Conservation (phyloP, 148 eudicot genomes). For the Limonium bicolor region DNA sequence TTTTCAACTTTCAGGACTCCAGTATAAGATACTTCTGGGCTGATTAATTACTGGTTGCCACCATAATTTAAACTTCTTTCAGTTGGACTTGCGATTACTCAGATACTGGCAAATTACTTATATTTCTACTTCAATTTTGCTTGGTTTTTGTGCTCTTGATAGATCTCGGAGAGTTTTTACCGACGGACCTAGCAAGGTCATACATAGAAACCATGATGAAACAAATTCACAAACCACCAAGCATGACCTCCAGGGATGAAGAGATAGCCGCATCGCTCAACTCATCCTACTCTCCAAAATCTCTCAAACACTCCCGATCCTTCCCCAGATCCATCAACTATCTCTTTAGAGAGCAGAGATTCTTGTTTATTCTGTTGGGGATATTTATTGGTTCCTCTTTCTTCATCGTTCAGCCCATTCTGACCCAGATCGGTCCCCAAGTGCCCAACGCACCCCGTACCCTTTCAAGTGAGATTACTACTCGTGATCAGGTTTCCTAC, state of each 20-base stretch:
- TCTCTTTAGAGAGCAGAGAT: constrained; percentile 48
- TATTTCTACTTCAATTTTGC: too few relatives aligned
- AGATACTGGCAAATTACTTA: too few relatives aligned
- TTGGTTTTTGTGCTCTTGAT: too few relatives aligned
- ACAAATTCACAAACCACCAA: constrained; percentile 51
- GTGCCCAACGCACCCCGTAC: constrained; percentile 7
- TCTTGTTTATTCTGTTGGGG: constrained; percentile 53
- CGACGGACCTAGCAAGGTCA: too few relatives aligned
- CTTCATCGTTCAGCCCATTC: constrained; percentile 47
- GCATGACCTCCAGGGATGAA: constrained; percentile 20
- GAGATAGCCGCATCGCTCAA: constrained; percentile 17
- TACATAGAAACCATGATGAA: too few relatives aligned
- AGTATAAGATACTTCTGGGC: too few relatives aligned
- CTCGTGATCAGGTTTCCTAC: neutral
- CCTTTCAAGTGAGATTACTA: neutral
- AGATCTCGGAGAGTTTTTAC: too few relatives aligned
- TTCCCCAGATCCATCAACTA: constrained; percentile 47
- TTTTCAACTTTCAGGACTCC: too few relatives aligned
- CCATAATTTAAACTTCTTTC: too few relatives aligned
- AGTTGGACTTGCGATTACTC: too few relatives aligned
- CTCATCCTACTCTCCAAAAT: constrained; percentile 39
- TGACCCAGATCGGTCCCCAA: constrained; percentile 16
- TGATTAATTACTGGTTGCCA: too few relatives aligned
- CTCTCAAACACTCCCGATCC: constrained; percentile 36
- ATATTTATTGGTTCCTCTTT: constrained; percentile 52